Evolutionary conservation across 495 filamentous ascomycete genomes (phyloP), one percentile per base, ranked within the genome.

Genomic region (Penicillium odoratum): DNA sequence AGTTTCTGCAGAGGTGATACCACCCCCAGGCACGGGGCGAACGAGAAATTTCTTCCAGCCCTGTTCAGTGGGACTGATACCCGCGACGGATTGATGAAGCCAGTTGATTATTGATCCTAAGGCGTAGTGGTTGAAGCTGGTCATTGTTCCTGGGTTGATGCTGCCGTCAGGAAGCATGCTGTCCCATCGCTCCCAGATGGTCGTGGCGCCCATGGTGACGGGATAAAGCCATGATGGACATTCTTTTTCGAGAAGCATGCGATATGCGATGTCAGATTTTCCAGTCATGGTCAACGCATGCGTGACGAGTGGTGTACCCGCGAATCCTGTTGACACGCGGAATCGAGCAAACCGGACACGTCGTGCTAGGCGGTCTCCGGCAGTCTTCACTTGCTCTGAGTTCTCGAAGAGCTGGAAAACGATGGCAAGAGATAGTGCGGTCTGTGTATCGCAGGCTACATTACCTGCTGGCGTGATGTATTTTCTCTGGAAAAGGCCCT

Each of bases 141-240:
- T 81, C 83, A 85, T 84, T 25, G 72, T 51, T 1, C 79, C 81
- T 0, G 78, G 74, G 57, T 85, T 84, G 29, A 84, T 69, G 1
- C 68, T 69, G 2, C 81, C 81, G 59, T 84, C 71, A 0, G 78
- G 75, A 3, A 82, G 68, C 60, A 85, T 74, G 30, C 73, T 77
- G 54, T 84, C 77, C 82, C 83, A 84, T 5, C 83, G 69, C 64
- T 85, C 82, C 82, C 80, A 84, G 2, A 78, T 76, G 2, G 81
- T 82, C 0, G 83, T 85, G 0, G 74, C 81, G 7, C 74, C 75
- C 75, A 81, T 78, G 3, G 65, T 69, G 18, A 85, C 70, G 5
- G 77, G 80, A 62, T 81, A 83, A 43, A 84, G 61, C 80, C 80
- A 83, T 7, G 72, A 80, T 1, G 81, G 76, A 29, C 76, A 65